Base-by-base conservation (phyloP, 1,284 basidiomycete species). In the Pulchroboletus neoregius region DNA sequence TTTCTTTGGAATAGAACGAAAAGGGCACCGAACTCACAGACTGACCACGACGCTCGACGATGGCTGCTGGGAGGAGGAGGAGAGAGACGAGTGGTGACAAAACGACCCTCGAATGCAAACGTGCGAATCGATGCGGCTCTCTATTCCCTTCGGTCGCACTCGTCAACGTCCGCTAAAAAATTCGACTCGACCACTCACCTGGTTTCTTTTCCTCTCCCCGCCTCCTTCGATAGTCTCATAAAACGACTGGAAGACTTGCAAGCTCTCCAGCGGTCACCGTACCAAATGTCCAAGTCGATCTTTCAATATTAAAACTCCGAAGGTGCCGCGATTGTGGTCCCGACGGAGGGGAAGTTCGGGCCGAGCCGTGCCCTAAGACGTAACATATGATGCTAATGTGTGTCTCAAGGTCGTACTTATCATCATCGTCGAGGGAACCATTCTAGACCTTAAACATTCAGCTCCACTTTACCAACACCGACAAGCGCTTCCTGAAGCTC, bases 401-500 rank as follows among this genome's bases (percentile, higher is more conserved):
- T n/a, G n/a, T n/a, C n/a, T n/a, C n/a, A n/a, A n/a, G n/a, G n/a
- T n/a, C n/a, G n/a, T n/a, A n/a, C n/a, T n/a, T n/a, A n/a, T n/a
- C n/a, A n/a, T n/a, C n/a, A n/a, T n/a, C n/a, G n/a, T 27, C 26
- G 26, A 13, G 15, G 20, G 20, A 20, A 3, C n/a, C n/a, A n/a
- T n/a, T n/a, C n/a, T n/a, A n/a, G n/a, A n/a, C 26, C 33, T 12
- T 45, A 80, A 40, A 82, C 80, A 51, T 57, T 68, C 55, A 82
- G 65, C 54, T 82, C 79, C 36, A 80, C 71, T 55, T 68, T 76
- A 28, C 58, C 63, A 35, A 71, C 70, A 37, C 61, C 70, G 16
- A 60, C 61, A 24, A 88, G 72, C 22, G 86, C 84, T 31, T 72
- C 74, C 56, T 80, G 74, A 46, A 92, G 67, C 55, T 84, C 81